Evolutionary conservation across 2,329 filamentous ascomycete genomes (phyloP).

Genomic region (Paracoccidioides brasiliensis): DNA sequence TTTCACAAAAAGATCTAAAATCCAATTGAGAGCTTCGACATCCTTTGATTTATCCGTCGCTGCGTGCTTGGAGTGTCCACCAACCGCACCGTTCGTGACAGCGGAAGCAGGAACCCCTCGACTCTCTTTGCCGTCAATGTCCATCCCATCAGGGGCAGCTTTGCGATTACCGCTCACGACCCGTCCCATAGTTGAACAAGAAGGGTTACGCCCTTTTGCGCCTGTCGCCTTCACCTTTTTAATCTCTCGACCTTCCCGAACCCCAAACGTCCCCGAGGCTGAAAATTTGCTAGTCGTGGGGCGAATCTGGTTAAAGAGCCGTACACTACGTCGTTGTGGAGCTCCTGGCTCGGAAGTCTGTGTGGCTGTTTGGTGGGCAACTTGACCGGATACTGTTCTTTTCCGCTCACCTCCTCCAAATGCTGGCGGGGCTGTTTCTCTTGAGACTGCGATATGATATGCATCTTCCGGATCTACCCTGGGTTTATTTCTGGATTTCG

Average conservation of each 20-base stretch:
- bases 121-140: constrained; percentile 54
- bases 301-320: constrained; percentile 58
- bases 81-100: constrained; percentile 13
- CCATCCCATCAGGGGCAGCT: constrained; percentile 52
- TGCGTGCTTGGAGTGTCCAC: constrained; percentile 20
- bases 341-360: constrained; percentile 50
- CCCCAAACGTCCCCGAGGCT: constrained; percentile 43
- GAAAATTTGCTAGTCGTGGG: constrained; percentile 52
- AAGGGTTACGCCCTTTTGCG: constrained; percentile 52
- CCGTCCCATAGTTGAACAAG: constrained; percentile 62
- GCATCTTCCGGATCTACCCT: constrained; percentile 30
- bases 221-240: constrained; percentile 71
- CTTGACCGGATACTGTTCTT: constrained; percentile 80
- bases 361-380: constrained; percentile 36
- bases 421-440: constrained; percentile 18
- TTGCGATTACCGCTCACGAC: constrained; percentile 88
- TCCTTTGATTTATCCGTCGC: constrained; percentile 47
- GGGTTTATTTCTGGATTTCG: constrained; percentile 29
- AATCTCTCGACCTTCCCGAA: constrained; percentile 56
- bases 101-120: constrained; percentile 24
- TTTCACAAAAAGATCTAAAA: constrained; percentile 70
- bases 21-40: constrained; percentile 60
- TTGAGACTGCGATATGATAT: constrained; percentile 19
- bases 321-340: constrained; percentile 56
- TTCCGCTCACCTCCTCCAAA: constrained; percentile 53